These are phyloP conservation scores for Warburgia ugandensis DNA, from an alignment of 164 flowering plant genomes.

Conservation along the genomic window DNA sequence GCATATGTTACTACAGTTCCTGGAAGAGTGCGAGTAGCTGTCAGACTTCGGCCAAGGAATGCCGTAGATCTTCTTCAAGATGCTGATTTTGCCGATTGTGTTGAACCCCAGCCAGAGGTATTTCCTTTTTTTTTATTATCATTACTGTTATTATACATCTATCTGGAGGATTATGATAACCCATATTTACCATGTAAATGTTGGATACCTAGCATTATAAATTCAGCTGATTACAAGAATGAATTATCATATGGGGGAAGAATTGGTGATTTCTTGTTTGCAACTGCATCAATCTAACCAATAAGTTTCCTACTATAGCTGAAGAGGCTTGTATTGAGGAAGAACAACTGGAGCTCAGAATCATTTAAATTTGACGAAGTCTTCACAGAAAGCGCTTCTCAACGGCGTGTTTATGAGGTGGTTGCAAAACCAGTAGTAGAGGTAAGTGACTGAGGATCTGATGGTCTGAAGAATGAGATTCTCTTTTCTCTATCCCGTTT, in stretches of 20 bases:
- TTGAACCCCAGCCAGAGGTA: slow-evolving; percentile 94
- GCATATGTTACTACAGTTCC: slow-evolving; percentile 43
- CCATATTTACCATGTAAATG: neutral
- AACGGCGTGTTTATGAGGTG: slow-evolving; percentile 82
- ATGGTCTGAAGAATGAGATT: neutral
- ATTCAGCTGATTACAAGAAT: no score
- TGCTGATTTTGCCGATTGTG: slow-evolving; percentile 81
- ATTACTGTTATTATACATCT: neutral
- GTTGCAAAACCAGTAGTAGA: slow-evolving; percentile 95
- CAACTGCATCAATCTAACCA: no score
- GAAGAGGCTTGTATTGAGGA: slow-evolving; percentile 65
- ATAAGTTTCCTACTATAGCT: slow-evolving; percentile 43
- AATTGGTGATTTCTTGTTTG: no score
- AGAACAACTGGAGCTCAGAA: slow-evolving; percentile 90
- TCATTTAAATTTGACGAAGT: slow-evolving; percentile 83
- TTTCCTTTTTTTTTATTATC: neutral
- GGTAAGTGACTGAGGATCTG: slow-evolving; percentile 26
- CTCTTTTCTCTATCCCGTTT: no score
- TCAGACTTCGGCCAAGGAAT: slow-evolving; percentile 80
- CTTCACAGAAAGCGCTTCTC: slow-evolving; percentile 80
- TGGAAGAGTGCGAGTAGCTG: slow-evolving; percentile 83
- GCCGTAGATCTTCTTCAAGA: slow-evolving; percentile 55
- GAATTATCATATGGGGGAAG: no score
- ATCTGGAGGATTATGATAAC: neutral
- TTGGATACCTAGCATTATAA: no score